These are phyloP conservation scores for Lepidium africanum DNA, from an alignment of 345 rosid species.

Conservation along the genomic window DNA sequence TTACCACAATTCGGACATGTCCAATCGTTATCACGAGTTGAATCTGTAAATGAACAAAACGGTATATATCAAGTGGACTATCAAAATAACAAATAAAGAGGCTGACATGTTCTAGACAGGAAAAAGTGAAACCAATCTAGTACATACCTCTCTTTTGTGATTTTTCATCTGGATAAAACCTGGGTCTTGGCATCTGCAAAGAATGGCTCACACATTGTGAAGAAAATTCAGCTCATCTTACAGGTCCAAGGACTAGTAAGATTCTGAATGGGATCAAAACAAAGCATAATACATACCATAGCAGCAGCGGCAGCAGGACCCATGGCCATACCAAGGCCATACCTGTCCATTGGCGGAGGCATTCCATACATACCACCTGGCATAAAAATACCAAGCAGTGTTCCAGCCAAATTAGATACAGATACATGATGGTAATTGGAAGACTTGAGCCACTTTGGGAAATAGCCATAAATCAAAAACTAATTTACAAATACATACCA, in stretches of 20 bases:
- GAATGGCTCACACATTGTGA: conserved; percentile 9
- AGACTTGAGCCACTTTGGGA: background rate
- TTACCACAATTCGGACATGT: conserved; percentile 97
- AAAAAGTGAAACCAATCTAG: background rate
- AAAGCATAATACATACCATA: conserved; percentile 53
- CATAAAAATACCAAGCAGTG: conserved; percentile 1
- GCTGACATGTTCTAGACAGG: background rate
- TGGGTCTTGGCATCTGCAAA: conserved; percentile 79
- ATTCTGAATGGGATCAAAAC: conserved; percentile 3
- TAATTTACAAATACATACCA: conserved; percentile 30
- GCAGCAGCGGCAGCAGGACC: conserved; percentile 61
- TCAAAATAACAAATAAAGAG: background rate
- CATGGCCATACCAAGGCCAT: conserved; percentile 82
- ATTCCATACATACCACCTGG: conserved; percentile 81
- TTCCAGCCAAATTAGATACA: conserved; percentile 5
- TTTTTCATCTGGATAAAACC: conserved; percentile 73
- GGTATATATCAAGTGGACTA: background rate
- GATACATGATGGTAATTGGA: background rate
- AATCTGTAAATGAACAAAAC: conserved; percentile 37
- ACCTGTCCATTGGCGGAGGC: conserved; percentile 88
- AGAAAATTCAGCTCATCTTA: conserved; percentile 1
- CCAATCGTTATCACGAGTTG: conserved; percentile 91
- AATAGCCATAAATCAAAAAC: background rate
- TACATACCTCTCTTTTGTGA: conserved; percentile 50
- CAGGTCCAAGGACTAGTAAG: background rate